phyloP scores from a whole-genome alignment of 148 eudicot species.

The Arbutus unedo region DNA sequence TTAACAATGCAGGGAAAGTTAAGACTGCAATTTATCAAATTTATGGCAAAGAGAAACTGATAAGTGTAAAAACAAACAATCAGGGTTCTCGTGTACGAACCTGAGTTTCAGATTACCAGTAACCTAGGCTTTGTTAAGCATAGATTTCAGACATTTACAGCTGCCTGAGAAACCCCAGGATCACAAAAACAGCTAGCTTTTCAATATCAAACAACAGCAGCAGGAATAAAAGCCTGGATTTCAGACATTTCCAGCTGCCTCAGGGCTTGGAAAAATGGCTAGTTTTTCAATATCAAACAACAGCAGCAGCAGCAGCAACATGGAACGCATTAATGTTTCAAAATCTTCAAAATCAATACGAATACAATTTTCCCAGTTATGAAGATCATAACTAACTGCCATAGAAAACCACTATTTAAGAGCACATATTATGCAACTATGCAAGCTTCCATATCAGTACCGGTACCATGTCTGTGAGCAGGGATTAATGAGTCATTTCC shows the following conservation, averaged over 20 bases:
- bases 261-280: background rate
- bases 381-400: background rate
- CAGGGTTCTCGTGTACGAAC: background rate
- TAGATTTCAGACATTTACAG: background rate
- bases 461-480: background rate
- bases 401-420: background rate
- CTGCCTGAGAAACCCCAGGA: background rate
- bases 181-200: no score
- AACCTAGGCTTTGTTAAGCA: background rate
- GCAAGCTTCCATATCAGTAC: background rate
- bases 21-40: background rate
- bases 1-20: background rate
- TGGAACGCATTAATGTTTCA: background rate
- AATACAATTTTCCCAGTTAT: background rate
- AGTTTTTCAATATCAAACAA: no score
- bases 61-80: background rate
- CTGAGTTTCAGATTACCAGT: background rate
- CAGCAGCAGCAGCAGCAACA: background rate
- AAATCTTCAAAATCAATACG: background rate
- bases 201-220: no score
- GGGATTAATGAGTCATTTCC: slow-evolving; percentile 15
- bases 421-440: background rate
- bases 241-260: background rate
- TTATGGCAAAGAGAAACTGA: background rate
- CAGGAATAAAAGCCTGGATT: no score